A percentile compares a stretch with the other conserved stretches of the same genome.
Evolutionary conservation across 208 protist species (phyloP).

Genomic region (Trypanosomatidae sp.): DNA sequence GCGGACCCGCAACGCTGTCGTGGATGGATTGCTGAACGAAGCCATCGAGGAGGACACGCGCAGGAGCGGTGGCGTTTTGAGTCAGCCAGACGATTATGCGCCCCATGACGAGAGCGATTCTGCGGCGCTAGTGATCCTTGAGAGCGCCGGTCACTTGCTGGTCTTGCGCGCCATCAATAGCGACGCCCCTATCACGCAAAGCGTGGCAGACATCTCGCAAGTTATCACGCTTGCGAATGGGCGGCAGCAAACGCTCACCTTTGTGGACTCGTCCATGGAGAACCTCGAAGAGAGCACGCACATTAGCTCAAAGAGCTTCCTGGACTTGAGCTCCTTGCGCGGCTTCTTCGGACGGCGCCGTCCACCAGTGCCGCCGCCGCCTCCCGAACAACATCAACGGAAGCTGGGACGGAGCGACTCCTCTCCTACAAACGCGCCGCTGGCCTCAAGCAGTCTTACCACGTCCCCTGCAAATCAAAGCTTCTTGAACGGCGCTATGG

Average conservation of each 20-base stretch:
- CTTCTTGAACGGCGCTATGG: conserved; percentile 7
- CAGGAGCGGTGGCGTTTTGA: conserved; percentile 13
- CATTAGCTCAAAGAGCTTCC: conserved; percentile 46
- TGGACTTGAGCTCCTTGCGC: conserved; percentile 48
- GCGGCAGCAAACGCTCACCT: conserved; percentile 16
- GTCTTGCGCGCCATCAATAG: conserved; percentile 53
- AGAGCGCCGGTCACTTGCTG: conserved; percentile 63
- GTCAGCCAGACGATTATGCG: conserved; percentile 7
- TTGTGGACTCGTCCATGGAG: conserved; percentile 11
- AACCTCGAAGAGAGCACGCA: conserved; percentile 7
- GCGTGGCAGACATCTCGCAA: conserved; percentile 67
- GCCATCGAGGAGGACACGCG: conserved; percentile 10
- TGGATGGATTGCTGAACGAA: conserved; percentile 36
- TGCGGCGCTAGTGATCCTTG: conserved; percentile 58
- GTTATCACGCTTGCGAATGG: conserved; percentile 42
- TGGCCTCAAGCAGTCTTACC: conserved; percentile 21
- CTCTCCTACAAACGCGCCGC: conserved; percentile 3
- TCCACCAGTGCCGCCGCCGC: conserved; percentile 2
- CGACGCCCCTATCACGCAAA: conserved; percentile 29
- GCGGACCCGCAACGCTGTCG: conserved; percentile 24
- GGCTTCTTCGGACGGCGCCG: conserved; percentile 35
- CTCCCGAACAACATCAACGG: neutral
- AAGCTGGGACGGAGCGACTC: conserved; percentile 2
- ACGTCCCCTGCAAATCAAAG: conserved; percentile 22
- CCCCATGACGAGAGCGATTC: conserved; percentile 16